These are phyloP conservation scores for Coffea humblotiana DNA, from an alignment of 305 asterid species.

Conservation along the genomic window DNA sequence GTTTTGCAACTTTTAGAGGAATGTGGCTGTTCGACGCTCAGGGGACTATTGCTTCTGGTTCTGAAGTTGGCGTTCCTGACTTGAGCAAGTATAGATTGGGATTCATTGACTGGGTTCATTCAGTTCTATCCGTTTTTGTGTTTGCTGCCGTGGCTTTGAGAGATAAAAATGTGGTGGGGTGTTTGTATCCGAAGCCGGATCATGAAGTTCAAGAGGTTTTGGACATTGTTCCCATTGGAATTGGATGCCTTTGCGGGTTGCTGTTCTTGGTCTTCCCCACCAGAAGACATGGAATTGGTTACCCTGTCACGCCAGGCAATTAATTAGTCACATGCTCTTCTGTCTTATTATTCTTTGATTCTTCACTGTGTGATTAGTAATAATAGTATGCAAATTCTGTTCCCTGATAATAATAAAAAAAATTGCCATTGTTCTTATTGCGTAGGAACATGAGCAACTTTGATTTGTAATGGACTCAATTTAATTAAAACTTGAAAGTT, in stretches of 20 bases:
- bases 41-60: conserved; percentile 43
- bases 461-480: too few relatives aligned
- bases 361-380: neutral
- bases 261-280: conserved; percentile 45
- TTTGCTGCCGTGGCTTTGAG: conserved; percentile 52
- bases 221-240: conserved; percentile 44
- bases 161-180: conserved; percentile 47
- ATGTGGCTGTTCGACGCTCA: conserved; percentile 30
- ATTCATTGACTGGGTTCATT: conserved; percentile 54
- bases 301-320: conserved; percentile 34
- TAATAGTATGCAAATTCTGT: too few relatives aligned
- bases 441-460: too few relatives aligned
- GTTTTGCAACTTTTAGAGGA: conserved; percentile 37
- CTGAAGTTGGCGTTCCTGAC: conserved; percentile 35
- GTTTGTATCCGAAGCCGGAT: conserved; percentile 62
- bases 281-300: conserved; percentile 33
- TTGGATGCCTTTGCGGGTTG: conserved; percentile 49
- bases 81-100: conserved; percentile 13
- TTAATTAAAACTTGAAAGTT: too few relatives aligned
- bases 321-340: neutral
- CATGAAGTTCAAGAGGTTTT: conserved; percentile 45
- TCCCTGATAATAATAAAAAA: too few relatives aligned
- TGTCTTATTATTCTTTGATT: neutral
- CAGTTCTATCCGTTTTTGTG: conserved; percentile 44
- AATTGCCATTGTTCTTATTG: too few relatives aligned